Conservation (phyloP, 192 early-diverging fungal genomes). For the Umbelopsis vinacea region DNA sequence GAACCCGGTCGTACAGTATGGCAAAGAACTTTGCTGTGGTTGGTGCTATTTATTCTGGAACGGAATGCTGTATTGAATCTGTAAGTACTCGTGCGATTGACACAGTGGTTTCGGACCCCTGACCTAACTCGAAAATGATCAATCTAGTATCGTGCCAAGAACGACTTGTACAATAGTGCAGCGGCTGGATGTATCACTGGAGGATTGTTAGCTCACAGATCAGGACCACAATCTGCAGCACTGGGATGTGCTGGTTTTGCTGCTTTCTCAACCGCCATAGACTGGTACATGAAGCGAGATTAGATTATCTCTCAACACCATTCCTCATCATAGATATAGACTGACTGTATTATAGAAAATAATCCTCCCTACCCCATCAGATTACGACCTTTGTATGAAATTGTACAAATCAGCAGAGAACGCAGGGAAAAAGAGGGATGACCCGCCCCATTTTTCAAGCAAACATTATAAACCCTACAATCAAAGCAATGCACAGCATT, state of each 20-base stretch:
- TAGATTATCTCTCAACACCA: constrained; percentile 3
- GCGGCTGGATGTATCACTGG: constrained; percentile 94
- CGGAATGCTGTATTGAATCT: constrained; percentile 95
- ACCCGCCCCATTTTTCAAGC: neutral
- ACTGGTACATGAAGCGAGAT: constrained; percentile 80
- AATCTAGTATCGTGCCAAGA: constrained; percentile 86
- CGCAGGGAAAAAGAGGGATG: neutral
- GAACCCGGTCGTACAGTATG: constrained; percentile 70
- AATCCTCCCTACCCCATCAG: neutral
- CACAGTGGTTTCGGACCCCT: too few relatives aligned
- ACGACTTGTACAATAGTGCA: constrained; percentile 91
- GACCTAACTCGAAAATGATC: neutral
- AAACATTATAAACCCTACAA: neutral
- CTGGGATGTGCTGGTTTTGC: constrained; percentile 93
- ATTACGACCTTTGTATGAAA: neutral
- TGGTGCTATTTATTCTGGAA: constrained; percentile 88
- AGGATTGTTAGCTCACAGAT: constrained; percentile 74
- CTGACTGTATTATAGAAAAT: constrained; percentile 18
- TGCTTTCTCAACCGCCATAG: constrained; percentile 92
- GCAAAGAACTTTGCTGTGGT: constrained; percentile 96
- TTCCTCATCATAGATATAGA: constrained; percentile 15
- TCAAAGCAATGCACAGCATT: neutral
- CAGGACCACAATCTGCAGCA: constrained; percentile 75
- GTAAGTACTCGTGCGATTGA: constrained; percentile 42
- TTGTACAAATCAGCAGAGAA: neutral